Conservation (phyloP, 352 stramenopile species). For the Thalassiosira delicatula region DNA sequence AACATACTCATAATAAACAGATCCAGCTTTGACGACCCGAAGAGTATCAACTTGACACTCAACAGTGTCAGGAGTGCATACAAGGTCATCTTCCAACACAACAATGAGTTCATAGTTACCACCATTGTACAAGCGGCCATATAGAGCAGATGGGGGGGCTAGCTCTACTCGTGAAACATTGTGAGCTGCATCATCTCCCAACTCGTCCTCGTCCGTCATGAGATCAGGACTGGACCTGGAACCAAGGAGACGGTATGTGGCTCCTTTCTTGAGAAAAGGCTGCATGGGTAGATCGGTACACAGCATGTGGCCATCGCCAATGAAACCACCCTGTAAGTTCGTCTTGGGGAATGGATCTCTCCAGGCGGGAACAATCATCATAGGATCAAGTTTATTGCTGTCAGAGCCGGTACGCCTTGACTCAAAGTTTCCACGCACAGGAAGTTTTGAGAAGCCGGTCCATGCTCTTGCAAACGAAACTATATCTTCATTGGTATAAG, state of each 20-base stretch:
- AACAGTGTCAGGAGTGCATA: constrained; percentile 40
- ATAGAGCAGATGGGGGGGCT: constrained; percentile 35
- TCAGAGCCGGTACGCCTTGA: constrained; percentile 39
- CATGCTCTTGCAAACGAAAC: constrained; percentile 77
- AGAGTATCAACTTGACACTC: constrained; percentile 78
- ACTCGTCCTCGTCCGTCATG: constrained; percentile 51
- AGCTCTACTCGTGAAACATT: constrained; percentile 61
- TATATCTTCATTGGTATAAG: constrained; percentile 83
- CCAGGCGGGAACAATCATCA: constrained; percentile 67
- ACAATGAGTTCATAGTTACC: constrained; percentile 58
- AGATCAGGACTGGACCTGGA: constrained; percentile 49
- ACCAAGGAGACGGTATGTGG: constrained; percentile 64
- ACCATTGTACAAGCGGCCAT: constrained; percentile 61
- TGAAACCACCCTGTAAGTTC: constrained; percentile 61
- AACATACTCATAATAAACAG: constrained; percentile 81
- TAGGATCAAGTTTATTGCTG: constrained; percentile 81
- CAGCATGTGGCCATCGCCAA: constrained; percentile 74
- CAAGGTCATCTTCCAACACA: constrained; percentile 50
- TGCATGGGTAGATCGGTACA: constrained; percentile 62
- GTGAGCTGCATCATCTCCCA: constrained; percentile 45
- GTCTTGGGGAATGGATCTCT: constrained; percentile 79
- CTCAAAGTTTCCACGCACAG: constrained; percentile 68
- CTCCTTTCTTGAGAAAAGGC: constrained; percentile 67
- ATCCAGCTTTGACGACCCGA: constrained; percentile 68
- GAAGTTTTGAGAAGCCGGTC: constrained; percentile 79